Base-by-base conservation (phyloP, 2,329 filamentous ascomycete genomes). In the Ophiostoma sp. region DNA sequence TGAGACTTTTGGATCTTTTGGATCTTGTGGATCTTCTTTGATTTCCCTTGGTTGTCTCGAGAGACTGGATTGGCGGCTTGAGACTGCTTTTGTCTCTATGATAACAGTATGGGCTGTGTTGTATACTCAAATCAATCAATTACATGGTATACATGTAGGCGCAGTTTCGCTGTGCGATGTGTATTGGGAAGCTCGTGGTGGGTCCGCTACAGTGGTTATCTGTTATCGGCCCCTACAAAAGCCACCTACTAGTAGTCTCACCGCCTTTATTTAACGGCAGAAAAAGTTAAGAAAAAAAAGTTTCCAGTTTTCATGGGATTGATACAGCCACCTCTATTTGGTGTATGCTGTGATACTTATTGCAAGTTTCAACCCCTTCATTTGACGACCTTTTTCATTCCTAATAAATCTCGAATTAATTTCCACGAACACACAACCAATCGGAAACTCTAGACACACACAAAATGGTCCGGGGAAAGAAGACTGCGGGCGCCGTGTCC, bases 241-340 rank as follows among this genome's bases (percentile, higher is more conserved):
- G 23, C 52, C 52, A 27, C 52, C 23, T 57, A 57, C 52, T 57
- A 6, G 8, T 4, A 39, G 3, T 11, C 35, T 69, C 48, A 72
- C 71, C 71, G 71, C 71, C 70, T 72, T 70, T 68, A 69, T 68
- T 70, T 68, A 41, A 20, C 67, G 71, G 71, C 71, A 72, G 71
- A 71, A 72, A 72, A 72, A 72, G 68, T 41, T 48, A 62, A 52
- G 67, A 70, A 71, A 70, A 71, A 70, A 67, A 71, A 68, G 57
- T 72, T 69, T 71, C 66, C 66, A 52, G n/a, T 67, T 54, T n/a
- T 68, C 17, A 27, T 4, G 13, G 65, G 35, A 62, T 62, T 35
- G 57, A 33, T 41, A 68, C 68, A 71, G 67, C 67, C 67, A 68
- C 67, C 67, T 68, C 41, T 20, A 67, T 71, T 68, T 57, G 67